Percentiles rank a stretch among this genome's conserved stretches.
Evolutionary conservation across 345 rosid genomes (phyloP).

Genomic region (Brassica incana): DNA sequence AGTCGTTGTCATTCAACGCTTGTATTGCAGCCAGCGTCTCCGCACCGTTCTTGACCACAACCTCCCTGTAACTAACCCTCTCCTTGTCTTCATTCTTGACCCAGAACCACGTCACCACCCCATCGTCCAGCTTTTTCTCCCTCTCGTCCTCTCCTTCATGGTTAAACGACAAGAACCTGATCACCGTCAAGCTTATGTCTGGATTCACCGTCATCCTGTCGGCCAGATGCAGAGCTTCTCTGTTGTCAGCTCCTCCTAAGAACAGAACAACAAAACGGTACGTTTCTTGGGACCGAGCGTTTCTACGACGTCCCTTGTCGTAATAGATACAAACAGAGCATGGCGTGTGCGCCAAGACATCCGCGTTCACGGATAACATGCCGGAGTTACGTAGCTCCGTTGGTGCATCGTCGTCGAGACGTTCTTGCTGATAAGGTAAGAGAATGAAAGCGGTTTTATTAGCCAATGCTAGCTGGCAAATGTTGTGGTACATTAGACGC

Average conservation of each 20-base stretch:
- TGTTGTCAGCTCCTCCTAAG: constrained; percentile 71
- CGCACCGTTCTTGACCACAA: constrained; percentile 62
- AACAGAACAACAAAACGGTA: constrained; percentile 51
- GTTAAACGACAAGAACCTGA: constrained; percentile 58
- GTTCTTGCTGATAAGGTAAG: constrained; percentile 52
- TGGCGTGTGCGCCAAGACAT: constrained; percentile 61
- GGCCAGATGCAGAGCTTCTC: constrained; percentile 67
- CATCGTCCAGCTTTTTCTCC: constrained; percentile 78
- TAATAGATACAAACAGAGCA: constrained; percentile 76
- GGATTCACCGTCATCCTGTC: constrained; percentile 57
- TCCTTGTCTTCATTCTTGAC: constrained; percentile 60
- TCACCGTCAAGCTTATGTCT: constrained; percentile 44
- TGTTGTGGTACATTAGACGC: constrained; percentile 67
- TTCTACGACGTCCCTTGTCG: constrained; percentile 46
- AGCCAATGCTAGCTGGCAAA: constrained; percentile 62
- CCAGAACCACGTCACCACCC: constrained; percentile 77
- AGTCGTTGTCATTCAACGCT: constrained; percentile 45
- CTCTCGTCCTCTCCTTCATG: constrained; percentile 56
- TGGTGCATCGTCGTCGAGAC: constrained; percentile 26
- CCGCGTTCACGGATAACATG: constrained; percentile 34
- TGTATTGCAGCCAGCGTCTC: constrained; percentile 68
- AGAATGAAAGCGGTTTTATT: constrained; percentile 55
- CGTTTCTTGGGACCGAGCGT: constrained; percentile 28
- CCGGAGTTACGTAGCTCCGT: constrained; percentile 40
- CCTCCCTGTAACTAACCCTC: constrained; percentile 59